phyloP scores from a whole-genome alignment of 1,284 basidiomycete genomes.

The Pascua sp. region DNA sequence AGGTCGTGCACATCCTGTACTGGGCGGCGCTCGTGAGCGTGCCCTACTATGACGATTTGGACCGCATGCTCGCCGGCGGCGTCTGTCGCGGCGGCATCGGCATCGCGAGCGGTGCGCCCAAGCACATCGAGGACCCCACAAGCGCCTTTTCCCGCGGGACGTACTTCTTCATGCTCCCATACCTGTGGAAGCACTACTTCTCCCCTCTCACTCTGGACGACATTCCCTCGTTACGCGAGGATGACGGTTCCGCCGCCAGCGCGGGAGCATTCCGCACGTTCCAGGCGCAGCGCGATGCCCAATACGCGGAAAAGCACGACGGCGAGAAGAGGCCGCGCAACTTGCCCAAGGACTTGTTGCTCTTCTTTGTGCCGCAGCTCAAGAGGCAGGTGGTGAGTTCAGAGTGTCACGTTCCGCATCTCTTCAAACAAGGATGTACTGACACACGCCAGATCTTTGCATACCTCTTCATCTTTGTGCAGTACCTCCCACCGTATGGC shows the following conservation, averaged over 20 bases:
- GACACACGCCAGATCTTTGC: conserved; percentile 46
- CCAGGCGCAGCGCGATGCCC: conserved; percentile 25
- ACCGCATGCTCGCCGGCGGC: conserved; percentile 36
- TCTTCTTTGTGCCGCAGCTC: conserved; percentile 30
- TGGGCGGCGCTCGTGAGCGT: conserved; percentile 42
- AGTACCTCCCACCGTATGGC: conserved; percentile 53
- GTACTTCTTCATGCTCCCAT: conserved; percentile 49
- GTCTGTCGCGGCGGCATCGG: conserved; percentile 35
- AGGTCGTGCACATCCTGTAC: conserved; percentile 27
- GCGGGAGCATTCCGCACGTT: conserved; percentile 48
- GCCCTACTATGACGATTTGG: conserved; percentile 43
- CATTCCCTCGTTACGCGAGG: conserved; percentile 54
- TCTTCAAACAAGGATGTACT: not conserved
- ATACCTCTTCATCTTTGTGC: conserved; percentile 48
- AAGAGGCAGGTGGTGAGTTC: conserved; percentile 27
- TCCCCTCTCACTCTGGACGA: conserved; percentile 49
- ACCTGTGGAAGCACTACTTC: conserved; percentile 51
- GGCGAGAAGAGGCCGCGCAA: conserved; percentile 31
- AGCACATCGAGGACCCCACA: conserved; percentile 41
- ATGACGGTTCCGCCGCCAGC: conserved; percentile 52
- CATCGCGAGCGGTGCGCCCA: conserved; percentile 22
- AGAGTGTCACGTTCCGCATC: no score
- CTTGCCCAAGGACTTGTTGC: conserved; percentile 42
- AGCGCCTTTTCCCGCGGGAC: conserved; percentile 45
- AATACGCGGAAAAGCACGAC: conserved; percentile 23